Conservation (phyloP, 2,329 filamentous ascomycete genomes). For the Zarea fungicola region DNA sequence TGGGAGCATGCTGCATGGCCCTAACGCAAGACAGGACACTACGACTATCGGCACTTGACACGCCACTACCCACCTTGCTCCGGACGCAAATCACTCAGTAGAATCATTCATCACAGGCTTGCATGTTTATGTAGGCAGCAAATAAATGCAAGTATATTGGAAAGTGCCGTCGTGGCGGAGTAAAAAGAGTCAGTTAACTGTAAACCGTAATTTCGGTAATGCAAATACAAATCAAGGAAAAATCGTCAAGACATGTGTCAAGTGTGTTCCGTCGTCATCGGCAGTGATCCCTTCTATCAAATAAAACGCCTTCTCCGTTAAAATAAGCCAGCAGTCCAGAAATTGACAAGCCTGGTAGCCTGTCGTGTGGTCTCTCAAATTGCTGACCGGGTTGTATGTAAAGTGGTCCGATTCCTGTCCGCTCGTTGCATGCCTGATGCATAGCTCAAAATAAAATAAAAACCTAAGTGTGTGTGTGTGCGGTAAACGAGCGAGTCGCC, state of each 20-base stretch:
- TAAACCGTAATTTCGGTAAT: not conserved
- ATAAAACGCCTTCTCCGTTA: conserved; percentile 8
- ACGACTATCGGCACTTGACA: no score
- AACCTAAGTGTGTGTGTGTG: not conserved
- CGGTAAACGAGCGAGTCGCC: not conserved
- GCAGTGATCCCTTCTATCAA: conserved; percentile 3
- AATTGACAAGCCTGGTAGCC: not conserved
- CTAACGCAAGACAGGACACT: no score
- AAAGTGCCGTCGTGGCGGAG: conserved; percentile 10
- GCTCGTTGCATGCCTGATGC: not conserved
- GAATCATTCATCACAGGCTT: no score
- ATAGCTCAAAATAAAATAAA: not conserved
- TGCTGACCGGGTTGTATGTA: not conserved
- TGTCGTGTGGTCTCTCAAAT: not conserved
- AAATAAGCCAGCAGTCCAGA: not conserved
- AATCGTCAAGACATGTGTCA: conserved; percentile 11
- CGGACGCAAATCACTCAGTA: not conserved
- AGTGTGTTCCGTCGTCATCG: conserved; percentile 5
- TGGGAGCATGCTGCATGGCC: no score
- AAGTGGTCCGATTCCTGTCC: no score
- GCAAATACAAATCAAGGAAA: conserved; percentile 11
- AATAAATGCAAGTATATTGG: conserved; percentile 1
- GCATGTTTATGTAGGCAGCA: no score
- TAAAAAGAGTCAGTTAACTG: conserved; percentile 4
- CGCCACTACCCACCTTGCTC: no score